Conservation (phyloP, 2,329 filamentous ascomycete genomes). For the Trichophyton mentagrophytes region DNA sequence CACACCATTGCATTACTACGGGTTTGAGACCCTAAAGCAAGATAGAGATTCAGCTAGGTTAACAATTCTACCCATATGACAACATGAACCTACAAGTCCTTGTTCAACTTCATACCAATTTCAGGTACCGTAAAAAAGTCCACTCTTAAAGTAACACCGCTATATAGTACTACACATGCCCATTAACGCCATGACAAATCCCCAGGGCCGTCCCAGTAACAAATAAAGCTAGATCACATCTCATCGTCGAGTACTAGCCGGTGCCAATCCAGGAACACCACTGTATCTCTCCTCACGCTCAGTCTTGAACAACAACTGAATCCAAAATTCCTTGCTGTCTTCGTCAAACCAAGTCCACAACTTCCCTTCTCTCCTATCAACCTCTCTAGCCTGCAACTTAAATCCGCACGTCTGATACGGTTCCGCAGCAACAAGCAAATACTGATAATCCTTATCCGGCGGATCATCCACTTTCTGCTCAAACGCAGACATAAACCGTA, state of each 20-base stretch:
- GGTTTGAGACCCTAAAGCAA: not conserved
- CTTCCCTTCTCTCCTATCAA: conserved; percentile 75
- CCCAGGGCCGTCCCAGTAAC: not conserved
- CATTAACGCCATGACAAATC: not conserved
- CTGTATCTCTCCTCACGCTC: conserved; percentile 85
- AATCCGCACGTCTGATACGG: conserved; percentile 97
- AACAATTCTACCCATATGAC: not conserved
- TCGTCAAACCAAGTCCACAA: conserved; percentile 95
- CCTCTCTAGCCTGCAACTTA: conserved; percentile 85
- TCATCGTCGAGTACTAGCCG: conserved; percentile 25
- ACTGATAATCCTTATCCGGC: conserved; percentile 87
- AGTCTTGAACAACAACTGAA: conserved; percentile 96
- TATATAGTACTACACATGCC: conserved; percentile 1
- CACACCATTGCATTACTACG: not conserved
- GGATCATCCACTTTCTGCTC: conserved; percentile 88
- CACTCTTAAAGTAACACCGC: not conserved
- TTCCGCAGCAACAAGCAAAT: conserved; percentile 86
- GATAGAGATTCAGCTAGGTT: not conserved
- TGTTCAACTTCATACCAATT: not conserved
- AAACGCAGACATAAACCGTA: conserved; percentile 95
- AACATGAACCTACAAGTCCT: not conserved
- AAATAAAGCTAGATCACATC: not conserved
- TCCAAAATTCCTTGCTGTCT: conserved; percentile 93
- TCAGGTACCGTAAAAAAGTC: not conserved
- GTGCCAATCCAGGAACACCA: conserved; percentile 52